Percentiles rank a stretch among this genome's conserved stretches.
Conservation (phyloP, 192 early-diverging fungal genomes). For the Backusella circina region DNA sequence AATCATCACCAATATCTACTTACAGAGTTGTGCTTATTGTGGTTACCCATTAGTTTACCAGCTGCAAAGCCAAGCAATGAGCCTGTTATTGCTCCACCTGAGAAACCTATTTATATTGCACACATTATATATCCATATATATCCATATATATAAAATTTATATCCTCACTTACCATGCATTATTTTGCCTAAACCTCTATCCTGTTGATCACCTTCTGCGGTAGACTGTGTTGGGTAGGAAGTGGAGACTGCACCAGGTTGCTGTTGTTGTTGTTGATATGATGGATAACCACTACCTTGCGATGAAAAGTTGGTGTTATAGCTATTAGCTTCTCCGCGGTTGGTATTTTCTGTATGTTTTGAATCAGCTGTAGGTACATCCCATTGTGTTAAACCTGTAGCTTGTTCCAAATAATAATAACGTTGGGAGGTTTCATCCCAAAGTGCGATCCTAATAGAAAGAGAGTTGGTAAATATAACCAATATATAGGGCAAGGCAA, state of each 20-base stretch:
- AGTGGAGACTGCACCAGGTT: background rate
- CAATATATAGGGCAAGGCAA: background rate
- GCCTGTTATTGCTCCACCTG: conserved; percentile 7
- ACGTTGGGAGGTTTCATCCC: conserved; percentile 15
- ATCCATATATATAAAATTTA: background rate
- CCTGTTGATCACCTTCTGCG: background rate
- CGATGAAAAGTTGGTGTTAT: background rate
- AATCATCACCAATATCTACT: background rate
- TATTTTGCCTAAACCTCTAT: background rate
- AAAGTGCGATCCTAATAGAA: conserved; percentile 15
- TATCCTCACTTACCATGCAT: background rate
- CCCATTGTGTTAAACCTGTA: conserved; percentile 25
- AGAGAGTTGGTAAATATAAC: background rate
- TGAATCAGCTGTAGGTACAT: background rate
- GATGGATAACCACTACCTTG: background rate
- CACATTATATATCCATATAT: background rate
- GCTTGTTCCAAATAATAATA: conserved; percentile 24
- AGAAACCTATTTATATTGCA: background rate
- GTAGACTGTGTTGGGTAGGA: background rate
- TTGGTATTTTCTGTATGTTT: background rate
- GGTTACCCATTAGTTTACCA: background rate
- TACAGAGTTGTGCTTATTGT: background rate
- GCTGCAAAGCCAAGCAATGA: conserved; percentile 9
- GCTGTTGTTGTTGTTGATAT: background rate
- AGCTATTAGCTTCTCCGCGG: background rate